Base-by-base conservation (phyloP, 306 rosid species). In the Quercus gilva region DNA sequence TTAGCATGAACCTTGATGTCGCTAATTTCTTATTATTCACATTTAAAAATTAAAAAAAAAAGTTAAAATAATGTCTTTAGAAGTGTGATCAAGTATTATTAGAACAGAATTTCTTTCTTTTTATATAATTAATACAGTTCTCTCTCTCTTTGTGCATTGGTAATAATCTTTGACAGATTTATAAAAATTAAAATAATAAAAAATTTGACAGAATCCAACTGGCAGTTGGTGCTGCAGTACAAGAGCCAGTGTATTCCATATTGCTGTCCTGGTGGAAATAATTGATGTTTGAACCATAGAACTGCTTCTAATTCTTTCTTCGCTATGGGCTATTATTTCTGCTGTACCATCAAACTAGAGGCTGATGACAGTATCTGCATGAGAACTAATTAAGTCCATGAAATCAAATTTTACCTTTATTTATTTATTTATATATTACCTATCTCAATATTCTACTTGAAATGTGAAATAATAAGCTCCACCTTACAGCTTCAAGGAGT, bases 401-500 rank as follows among this genome's bases (percentile, higher is more conserved):
- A 29, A 31, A 35, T 67, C 6, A 19, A 33, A 31, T 23, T 67
- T 35, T 3, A 10, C 72, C 10, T 4, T 21, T 33, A 18, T 13
- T 33, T 33, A 18, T 1, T 64, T 67, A 7, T 37, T 41, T 41
- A 2, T 8, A 8, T 41, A 41, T 67, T 19, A 67, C n/a, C 51
- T 3, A 43, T 31, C 10, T 67, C n/a, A 23, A 51, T 15, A 45
- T 45, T 51, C 41, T 21, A 13, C 73, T 52, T 65, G 77, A 75
- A 41, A 78, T 73, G 13, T 23, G 79, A 14, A 74, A 68, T 31
- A 53, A 59, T 31, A 74, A 73, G 18, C 20, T 74, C 52, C 69
- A 63, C 18, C 79, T 71, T 85, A 85, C 86, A 94, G 98, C 87
- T 76, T 94, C 98, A 68, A 86, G 98, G 82, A 82, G 70, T 71